Evolutionary conservation across 306 rosid species (phyloP), one percentile per base, ranked within the genome.

Genomic region (Sechiopsis laciniata): DNA sequence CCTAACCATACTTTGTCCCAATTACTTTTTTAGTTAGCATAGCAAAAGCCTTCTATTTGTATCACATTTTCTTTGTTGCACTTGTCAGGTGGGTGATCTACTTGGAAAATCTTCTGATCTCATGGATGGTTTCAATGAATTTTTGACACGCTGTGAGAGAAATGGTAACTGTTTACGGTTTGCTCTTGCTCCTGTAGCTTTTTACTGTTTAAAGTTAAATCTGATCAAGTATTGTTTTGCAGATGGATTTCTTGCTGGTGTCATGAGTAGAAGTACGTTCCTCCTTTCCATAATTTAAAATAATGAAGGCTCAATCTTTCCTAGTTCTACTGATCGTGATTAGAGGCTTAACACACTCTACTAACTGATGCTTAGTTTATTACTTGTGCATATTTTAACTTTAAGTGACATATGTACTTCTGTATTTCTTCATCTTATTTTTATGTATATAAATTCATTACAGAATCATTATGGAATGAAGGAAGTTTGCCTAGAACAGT

Each of bases 241-340:
- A 92, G 96, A 90, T 82, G 99, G 95, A 83, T 87, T 90, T 87
- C 96, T 90, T 81, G 95, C 96, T 80, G 97, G 92, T 66, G 97
- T 95, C 85, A 89, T 89, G 95, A 91, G 88, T 83, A 95, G 84
- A 84, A 50, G 54, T 50, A 50, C 54, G 97, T 88, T 32, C 37
- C 37, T 32, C 37, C 37, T 32, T 32, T 32, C 37, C 37, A 32
- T 32, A 32, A 32, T 32, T 32, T 3, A 32, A 32, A 32, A 26
- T 32, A 3, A 32, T 32, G 37, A 32, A 32, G 37, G 37, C 37
- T 32, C 37, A 1, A 32, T 32, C 37, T 32, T 32, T 32, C 37
- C 37, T 32, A 32, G 37, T 32, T 32, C 37, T 32, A 32, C 37
- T 32, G 5, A 32, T 32, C 37, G 37, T 32, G 37, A 32, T 32